A percentile compares a stretch with the other conserved stretches of the same genome.
Evolutionary conservation across 1,284 basidiomycete genomes (phyloP).

Genomic region (Boletus calvinii): DNA sequence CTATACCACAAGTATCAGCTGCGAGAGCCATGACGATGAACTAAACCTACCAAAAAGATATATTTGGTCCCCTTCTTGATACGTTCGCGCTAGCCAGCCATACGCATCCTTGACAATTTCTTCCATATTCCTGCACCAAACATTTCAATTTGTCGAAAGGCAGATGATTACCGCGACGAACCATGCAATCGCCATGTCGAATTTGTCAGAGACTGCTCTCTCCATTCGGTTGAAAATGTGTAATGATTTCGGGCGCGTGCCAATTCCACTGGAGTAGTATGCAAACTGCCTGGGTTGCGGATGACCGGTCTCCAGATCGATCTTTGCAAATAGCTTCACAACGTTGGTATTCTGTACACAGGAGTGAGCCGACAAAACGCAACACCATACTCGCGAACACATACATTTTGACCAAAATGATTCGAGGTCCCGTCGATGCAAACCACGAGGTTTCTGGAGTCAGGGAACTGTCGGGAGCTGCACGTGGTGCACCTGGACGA

Average conservation of each 20-base stretch:
- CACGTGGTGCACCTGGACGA: neutral
- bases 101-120: constrained; percentile 35
- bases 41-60: constrained; percentile 8
- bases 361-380: neutral
- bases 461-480: neutral
- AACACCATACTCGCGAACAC: neutral
- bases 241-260: constrained; percentile 27
- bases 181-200: constrained; percentile 32
- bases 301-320: constrained; percentile 14
- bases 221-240: constrained; percentile 11
- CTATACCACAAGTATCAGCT: constrained; percentile 18
- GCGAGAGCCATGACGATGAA: neutral
- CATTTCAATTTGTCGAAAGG: neutral
- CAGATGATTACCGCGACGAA: neutral
- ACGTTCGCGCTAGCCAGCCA: constrained; percentile 37
- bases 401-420: constrained; percentile 11
- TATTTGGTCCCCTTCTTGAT: too few species aligned
- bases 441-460: constrained; percentile 9
- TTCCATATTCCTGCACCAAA: constrained; percentile 5
- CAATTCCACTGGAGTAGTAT: constrained; percentile 37
- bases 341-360: constrained; percentile 30
- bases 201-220: constrained; percentile 7
- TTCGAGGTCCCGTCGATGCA: constrained; percentile 18
- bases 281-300: constrained; percentile 19
- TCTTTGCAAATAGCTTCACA: constrained; percentile 26